Conservation (phyloP, 129 eudicot species). For the Flaveria ramosissima region DNA sequence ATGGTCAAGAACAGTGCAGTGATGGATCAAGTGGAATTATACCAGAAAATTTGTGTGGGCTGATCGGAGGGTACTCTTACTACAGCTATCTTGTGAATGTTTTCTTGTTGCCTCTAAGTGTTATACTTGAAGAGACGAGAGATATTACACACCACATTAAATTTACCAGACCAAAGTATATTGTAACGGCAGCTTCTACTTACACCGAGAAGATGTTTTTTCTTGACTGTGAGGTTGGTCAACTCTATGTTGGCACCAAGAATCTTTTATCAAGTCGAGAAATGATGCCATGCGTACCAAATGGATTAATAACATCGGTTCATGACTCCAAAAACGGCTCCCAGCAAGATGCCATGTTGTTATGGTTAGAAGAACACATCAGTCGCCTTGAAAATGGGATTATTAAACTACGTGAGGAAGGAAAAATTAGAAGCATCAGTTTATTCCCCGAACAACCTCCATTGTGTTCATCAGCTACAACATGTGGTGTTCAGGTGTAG, state of each 20-base stretch:
- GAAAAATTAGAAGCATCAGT: slow-evolving; percentile 50
- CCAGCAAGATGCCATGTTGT: slow-evolving; percentile 71
- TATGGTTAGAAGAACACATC: slow-evolving; percentile 90
- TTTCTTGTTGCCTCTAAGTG: slow-evolving; percentile 57
- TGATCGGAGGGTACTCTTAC: slow-evolving; percentile 83
- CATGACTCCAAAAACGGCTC: slow-evolving; percentile 39
- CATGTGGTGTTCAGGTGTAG: slow-evolving; percentile 84
- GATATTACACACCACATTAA: slow-evolving; percentile 32
- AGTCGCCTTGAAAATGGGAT: slow-evolving; percentile 66
- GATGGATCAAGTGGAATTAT: slow-evolving; percentile 26
- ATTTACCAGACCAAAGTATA: slow-evolving; percentile 34
- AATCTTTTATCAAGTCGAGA: slow-evolving; percentile 51
- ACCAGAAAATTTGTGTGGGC: slow-evolving; percentile 44
- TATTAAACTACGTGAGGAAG: slow-evolving; percentile 58
- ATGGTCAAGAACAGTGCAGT: slow-evolving; percentile 60
- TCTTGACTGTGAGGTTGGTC: slow-evolving; percentile 70
- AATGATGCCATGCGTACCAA: slow-evolving; percentile 91
- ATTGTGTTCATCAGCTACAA: slow-evolving; percentile 59
- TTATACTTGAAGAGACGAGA: slow-evolving; percentile 40
- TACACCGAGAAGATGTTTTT: slow-evolving; percentile 58
- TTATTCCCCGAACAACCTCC: slow-evolving; percentile 71
- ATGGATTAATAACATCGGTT: slow-evolving; percentile 40
- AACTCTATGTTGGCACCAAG: slow-evolving; percentile 78
- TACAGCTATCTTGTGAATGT: slow-evolving; percentile 64
- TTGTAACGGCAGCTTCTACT: slow-evolving; percentile 65